Conservation (phyloP, 116 monocot species). For the Iris pallida region DNA sequence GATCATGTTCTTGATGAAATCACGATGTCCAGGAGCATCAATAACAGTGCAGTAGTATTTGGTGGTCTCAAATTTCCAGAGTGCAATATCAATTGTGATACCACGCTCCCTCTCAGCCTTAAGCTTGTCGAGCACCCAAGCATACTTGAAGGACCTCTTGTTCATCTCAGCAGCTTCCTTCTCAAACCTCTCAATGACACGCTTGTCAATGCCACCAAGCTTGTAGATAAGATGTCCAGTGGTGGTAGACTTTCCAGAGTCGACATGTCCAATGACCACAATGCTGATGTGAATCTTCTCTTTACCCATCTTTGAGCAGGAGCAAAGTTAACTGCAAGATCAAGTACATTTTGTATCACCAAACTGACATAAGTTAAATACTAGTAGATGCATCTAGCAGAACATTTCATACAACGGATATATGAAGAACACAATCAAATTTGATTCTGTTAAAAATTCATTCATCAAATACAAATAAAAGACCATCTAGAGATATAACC, state of each 20-base stretch:
- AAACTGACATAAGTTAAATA: too few species aligned
- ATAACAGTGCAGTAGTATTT: constrained; percentile 34
- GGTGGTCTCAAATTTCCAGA: constrained; percentile 30
- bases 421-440: too few species aligned
- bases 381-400: too few species aligned
- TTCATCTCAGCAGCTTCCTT: constrained; percentile 30
- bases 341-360: too few species aligned
- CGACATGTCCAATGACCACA: constrained; percentile 48
- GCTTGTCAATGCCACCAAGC: constrained; percentile 30
- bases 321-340: too few species aligned
- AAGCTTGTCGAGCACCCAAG: constrained; percentile 30
- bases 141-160: constrained; percentile 30
- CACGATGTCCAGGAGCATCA: constrained; percentile 30
- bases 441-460: too few species aligned
- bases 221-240: constrained; percentile 27
- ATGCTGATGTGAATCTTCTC: constrained; percentile 47
- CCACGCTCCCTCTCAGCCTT: constrained; percentile 31
- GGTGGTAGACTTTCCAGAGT: constrained; percentile 33
- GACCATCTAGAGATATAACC: too few species aligned
- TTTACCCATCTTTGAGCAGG: constrained; percentile 23
- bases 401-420: too few species aligned
- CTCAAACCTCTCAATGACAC: constrained; percentile 27
- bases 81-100: constrained; percentile 31
- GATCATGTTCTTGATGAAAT: constrained; percentile 31
- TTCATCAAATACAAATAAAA: too few species aligned